Percentiles rank a stretch among this genome's conserved stretches.
Evolutionary conservation across 139 green algal species (phyloP).

Genomic region (Picochlorum sp.): DNA sequence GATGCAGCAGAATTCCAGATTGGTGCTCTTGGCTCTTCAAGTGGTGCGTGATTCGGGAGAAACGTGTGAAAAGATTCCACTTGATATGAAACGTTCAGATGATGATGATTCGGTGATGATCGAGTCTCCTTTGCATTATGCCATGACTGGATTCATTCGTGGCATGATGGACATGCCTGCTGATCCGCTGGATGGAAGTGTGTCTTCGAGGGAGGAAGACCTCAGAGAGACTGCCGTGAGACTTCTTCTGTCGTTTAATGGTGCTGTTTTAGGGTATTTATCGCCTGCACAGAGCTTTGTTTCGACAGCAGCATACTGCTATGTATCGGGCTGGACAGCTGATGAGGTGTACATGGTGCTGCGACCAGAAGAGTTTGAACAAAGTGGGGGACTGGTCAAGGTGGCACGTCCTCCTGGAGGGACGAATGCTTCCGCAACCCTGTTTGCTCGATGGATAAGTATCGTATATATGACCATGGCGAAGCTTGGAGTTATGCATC

Average conservation of each 20-base stretch:
- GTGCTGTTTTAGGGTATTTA: constrained; percentile 31
- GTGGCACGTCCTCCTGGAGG: not conserved
- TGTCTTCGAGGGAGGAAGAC: not conserved
- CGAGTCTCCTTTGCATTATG: not conserved
- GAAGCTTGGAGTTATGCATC: constrained; percentile 59
- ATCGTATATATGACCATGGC: constrained; percentile 52
- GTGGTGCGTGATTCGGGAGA: constrained; percentile 29
- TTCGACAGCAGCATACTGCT: constrained; percentile 18
- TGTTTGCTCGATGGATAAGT: constrained; percentile 37
- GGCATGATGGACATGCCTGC: not conserved
- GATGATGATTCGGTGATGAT: too few species aligned
- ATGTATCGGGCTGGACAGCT: constrained; percentile 32
- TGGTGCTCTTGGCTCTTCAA: constrained; percentile 55
- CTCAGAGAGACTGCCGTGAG: constrained; percentile 31
- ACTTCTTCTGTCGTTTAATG: constrained; percentile 62
- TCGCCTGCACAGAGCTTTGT: constrained; percentile 42
- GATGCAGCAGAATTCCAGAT: constrained; percentile 64
- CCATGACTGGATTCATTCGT: not conserved
- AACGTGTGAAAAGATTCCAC: not conserved
- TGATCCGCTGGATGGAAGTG: not conserved
- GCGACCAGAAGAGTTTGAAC: constrained; percentile 25
- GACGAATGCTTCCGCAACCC: constrained; percentile 8
- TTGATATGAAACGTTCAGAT: too few species aligned
- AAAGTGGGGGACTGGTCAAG: constrained; percentile 9
- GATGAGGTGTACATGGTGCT: constrained; percentile 36